Percentiles rank a stretch among this genome's conserved stretches.
Conservation (phyloP, 2,329 filamentous ascomycete species). For the Exophiala lecanii-corni region DNA sequence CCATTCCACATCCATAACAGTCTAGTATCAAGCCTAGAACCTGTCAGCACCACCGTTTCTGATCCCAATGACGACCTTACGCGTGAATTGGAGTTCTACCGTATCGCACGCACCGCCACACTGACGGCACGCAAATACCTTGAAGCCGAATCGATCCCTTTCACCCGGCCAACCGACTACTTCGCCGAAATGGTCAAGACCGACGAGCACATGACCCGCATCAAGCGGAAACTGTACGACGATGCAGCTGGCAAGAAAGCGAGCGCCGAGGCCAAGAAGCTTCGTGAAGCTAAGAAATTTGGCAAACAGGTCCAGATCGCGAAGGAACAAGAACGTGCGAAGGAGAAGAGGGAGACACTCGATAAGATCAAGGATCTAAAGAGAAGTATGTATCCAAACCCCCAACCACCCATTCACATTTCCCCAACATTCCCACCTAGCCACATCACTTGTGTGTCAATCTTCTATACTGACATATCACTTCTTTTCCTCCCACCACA, state of each 20-base stretch:
- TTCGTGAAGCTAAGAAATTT: constrained; percentile 96
- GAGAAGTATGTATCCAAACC: constrained; percentile 78
- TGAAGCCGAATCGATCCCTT: constrained; percentile 75
- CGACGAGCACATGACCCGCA: constrained; percentile 96
- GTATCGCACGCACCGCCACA: constrained; percentile 77
- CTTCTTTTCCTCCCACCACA: constrained; percentile 36
- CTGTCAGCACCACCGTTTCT: constrained; percentile 63
- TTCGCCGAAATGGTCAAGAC: constrained; percentile 99
- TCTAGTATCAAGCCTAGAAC: constrained; percentile 54
- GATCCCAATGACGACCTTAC: constrained; percentile 88
- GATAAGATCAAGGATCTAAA: constrained; percentile 95
- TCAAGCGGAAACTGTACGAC: constrained; percentile 88
- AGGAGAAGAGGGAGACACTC: constrained; percentile 85
- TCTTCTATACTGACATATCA: constrained; percentile 16
- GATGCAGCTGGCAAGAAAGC: constrained; percentile 92
- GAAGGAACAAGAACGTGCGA: constrained; percentile 88
- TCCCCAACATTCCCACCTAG: constrained; percentile 1
- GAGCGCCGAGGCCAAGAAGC: constrained; percentile 80
- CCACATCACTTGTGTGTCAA: constrained; percentile 24
- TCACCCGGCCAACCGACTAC: constrained; percentile 87
- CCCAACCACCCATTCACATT: background rate
- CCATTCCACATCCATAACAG: constrained; percentile 81
- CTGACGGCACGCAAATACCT: constrained; percentile 68
- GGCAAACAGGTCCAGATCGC: constrained; percentile 97
- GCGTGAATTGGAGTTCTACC: constrained; percentile 90